Conservation (phyloP, 1,284 basidiomycete species). For the Vanrija pseudolonga region DNA sequence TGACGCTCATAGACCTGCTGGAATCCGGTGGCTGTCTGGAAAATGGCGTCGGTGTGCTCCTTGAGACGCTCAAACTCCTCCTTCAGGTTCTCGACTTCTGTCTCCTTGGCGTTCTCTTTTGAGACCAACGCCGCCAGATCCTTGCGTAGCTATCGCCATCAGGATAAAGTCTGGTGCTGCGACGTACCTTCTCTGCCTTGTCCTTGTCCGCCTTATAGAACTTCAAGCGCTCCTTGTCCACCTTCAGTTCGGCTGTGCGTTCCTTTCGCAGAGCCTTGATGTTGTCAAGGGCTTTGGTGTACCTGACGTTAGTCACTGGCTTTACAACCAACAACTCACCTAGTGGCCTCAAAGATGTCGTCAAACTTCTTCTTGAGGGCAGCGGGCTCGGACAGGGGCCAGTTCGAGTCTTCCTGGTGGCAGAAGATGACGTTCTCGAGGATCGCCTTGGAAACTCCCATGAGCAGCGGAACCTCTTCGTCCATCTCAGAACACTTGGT, state of each 20-base stretch:
- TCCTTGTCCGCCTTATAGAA: slow-evolving; percentile 78
- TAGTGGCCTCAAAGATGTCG: slow-evolving; percentile 98
- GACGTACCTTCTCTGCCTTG: slow-evolving; percentile 65
- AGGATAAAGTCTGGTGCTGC: not conserved
- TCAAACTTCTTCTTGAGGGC: slow-evolving; percentile 97
- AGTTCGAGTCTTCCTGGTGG: slow-evolving; percentile 98
- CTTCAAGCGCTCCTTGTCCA: slow-evolving; percentile 83
- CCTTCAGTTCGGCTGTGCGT: slow-evolving; percentile 81
- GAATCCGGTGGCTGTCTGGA: slow-evolving; percentile 78
- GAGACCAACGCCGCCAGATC: slow-evolving; percentile 57
- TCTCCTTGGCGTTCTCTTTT: slow-evolving; percentile 68
- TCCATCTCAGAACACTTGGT: slow-evolving; percentile 98
- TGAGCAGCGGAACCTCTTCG: slow-evolving; percentile 79
- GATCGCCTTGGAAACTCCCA: slow-evolving; percentile 96
- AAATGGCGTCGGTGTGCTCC: slow-evolving; percentile 73
- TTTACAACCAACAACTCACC: slow-evolving; percentile 52
- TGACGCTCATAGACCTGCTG: slow-evolving; percentile 74
- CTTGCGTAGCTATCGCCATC: slow-evolving; percentile 28
- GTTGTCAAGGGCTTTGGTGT: slow-evolving; percentile 92
- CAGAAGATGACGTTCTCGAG: slow-evolving; percentile 99
- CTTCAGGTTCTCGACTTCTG: slow-evolving; percentile 70
- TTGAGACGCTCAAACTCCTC: slow-evolving; percentile 63
- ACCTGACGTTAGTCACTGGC: slow-evolving; percentile 54
- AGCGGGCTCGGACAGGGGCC: slow-evolving; percentile 90
- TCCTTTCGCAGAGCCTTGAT: slow-evolving; percentile 91